Conservation (phyloP, 169 alveolate species). For the Miamiensis avidus region DNA sequence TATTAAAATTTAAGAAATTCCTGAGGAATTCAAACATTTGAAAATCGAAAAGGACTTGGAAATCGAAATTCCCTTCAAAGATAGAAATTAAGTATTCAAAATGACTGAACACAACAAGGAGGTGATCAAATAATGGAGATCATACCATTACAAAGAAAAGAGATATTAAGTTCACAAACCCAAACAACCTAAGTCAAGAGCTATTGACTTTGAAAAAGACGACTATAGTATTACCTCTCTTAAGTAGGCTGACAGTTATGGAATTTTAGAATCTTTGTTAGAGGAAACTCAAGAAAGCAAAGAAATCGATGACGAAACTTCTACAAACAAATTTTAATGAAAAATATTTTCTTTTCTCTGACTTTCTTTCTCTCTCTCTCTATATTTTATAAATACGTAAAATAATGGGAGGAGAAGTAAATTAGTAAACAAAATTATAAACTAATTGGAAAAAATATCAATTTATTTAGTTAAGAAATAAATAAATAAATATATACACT, state of each 20-base stretch:
- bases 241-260: background rate
- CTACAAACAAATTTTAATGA: background rate
- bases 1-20: slow-evolving; percentile 19
- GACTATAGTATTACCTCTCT: background rate
- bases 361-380: no score
- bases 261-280: background rate
- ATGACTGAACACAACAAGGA: slow-evolving; percentile 15
- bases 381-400: no score
- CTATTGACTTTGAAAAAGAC: background rate
- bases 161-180: slow-evolving; percentile 22
- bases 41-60: slow-evolving; percentile 5
- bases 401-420: no score
- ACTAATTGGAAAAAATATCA: no score
- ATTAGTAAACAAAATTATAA: no score
- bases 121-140: slow-evolving; percentile 18
- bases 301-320: background rate
- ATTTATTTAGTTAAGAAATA: no score
- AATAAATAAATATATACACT: no score
- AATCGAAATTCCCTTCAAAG: slow-evolving; percentile 13
- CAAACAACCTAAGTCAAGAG: slow-evolving; percentile 16
- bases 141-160: background rate
- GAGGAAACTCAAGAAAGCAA: background rate
- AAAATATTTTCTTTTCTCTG: no score
- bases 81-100: slow-evolving; percentile 16
- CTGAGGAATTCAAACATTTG: slow-evolving; percentile 17